Base-by-base conservation (phyloP, 306 rosid species). In the Cicer arietinum region DNA sequence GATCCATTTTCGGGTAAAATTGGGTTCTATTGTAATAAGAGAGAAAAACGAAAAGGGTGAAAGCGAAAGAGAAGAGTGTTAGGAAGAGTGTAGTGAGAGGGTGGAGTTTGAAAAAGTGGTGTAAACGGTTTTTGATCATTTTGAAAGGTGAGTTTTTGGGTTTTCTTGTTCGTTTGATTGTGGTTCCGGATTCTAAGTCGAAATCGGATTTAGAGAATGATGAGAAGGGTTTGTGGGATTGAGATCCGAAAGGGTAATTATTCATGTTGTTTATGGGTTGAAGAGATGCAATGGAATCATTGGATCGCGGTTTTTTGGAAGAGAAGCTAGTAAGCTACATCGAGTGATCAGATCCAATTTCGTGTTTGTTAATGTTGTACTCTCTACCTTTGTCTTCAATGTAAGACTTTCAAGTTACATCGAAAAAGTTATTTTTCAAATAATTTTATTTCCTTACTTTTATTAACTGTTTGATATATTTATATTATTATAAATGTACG, bases 121-220 rank as follows among this genome's bases (percentile, higher is more conserved):
- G 88, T 7, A 90, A 25, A 64, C 87, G 90, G 63, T 70, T 89
- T 84, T 87, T 87, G 18, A 90, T 71, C 98, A 89, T 94, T 84
- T 84, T 88, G 77, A 87, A 7, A 46, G 57, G 44, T 6, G 90
- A 52, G 3, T 5, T 79, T 77, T 73, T 90, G n/a, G 83, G 85
- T 85, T 84, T 94, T 37, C 95, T 82, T 46, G 73, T 45, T 84
- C 88, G 86, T 81, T 80, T 77, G 50, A 58, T 54, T 52, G 68
- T 3, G 68, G 35, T 73, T 73, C 89, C 94, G 6, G 96, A 91
- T 90, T 94, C 98, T 71, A 91, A 77, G 80, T 90, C 97, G 59
- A 87, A 85, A 37, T 94, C 93, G 5, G 56, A 85, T 67, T 77
- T 84, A 41, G 85, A 82, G 84, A 87, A 89, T 48, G 93, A 86